These are phyloP conservation scores for Lonicera japonica DNA, from an alignment of 129 eudicot genomes.

Conservation along the genomic window DNA sequence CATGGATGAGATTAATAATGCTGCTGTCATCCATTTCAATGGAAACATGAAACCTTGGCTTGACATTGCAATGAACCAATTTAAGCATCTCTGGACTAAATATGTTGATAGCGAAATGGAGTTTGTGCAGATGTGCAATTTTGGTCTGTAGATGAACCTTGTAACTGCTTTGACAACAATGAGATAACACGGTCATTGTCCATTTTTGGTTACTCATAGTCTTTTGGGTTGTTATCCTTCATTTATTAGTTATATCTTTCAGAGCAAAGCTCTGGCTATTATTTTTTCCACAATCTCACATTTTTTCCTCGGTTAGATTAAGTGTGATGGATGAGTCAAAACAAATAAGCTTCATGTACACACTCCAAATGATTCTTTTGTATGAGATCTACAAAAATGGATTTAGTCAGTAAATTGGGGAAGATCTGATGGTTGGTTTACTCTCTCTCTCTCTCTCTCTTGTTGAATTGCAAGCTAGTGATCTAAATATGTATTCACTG, in stretches of 20 bases:
- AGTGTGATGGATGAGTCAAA: constrained; percentile 12
- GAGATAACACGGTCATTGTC: constrained; percentile 19
- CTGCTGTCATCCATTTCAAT: constrained; percentile 77
- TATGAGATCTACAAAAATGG: constrained; percentile 7
- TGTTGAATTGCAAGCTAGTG: too few species aligned
- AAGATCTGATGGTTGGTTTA: not conserved
- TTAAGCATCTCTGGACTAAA: constrained; percentile 87
- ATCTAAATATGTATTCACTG: too few species aligned
- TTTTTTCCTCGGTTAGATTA: constrained; percentile 12
- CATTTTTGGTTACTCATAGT: constrained; percentile 20
- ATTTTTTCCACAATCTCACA: constrained; percentile 23
- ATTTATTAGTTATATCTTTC: constrained; percentile 18
- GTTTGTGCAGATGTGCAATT: constrained; percentile 89
- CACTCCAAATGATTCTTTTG: constrained; percentile 26
- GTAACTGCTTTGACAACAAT: constrained; percentile 11
- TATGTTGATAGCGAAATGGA: constrained; percentile 67
- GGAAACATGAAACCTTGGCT: constrained; percentile 99
- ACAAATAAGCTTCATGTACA: constrained; percentile 17
- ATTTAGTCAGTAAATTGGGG: constrained; percentile 11
- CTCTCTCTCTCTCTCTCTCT: too few species aligned
- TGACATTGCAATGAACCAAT: constrained; percentile 84
- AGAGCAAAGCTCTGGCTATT: constrained; percentile 36
- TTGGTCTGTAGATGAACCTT: constrained; percentile 51
- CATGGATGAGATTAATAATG: constrained; percentile 66
- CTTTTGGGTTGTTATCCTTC: not conserved